phyloP scores from a whole-genome alignment of 768 basidiomycete genomes.

The Suillus decipiens region DNA sequence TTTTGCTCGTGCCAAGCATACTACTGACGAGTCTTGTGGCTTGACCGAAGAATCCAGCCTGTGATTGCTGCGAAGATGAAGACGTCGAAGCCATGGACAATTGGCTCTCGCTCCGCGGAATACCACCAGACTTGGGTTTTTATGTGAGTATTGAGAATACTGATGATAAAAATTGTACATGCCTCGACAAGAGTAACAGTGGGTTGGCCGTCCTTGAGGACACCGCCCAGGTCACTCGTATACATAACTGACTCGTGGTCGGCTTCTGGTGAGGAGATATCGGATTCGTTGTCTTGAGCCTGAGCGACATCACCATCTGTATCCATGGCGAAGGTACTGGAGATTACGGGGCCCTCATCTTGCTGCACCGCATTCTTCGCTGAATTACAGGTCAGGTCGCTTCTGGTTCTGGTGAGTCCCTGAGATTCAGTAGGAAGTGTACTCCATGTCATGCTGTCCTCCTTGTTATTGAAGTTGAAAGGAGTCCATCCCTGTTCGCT shows the following conservation, averaged over 20 bases:
- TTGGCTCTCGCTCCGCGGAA: constrained; percentile 53
- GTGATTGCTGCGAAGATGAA: constrained; percentile 39
- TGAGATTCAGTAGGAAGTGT: constrained; percentile 64
- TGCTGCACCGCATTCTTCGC: constrained; percentile 14
- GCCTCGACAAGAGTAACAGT: constrained; percentile 47
- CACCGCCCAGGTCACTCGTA: constrained; percentile 40
- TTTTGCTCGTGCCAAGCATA: constrained; percentile 70
- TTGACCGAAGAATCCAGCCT: constrained; percentile 66
- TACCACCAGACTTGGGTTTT: constrained; percentile 20
- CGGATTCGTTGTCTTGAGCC: constrained; percentile 14
- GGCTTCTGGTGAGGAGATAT: constrained; percentile 37
- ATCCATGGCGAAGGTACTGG: constrained; percentile 13
- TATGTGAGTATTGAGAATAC: constrained; percentile 4
- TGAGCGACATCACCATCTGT: constrained; percentile 18
- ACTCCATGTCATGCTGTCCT: constrained; percentile 80
- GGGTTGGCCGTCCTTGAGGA: constrained; percentile 38
- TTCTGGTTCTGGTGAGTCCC: constrained; percentile 26
- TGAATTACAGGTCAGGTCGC: constrained; percentile 14
- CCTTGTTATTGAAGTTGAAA: constrained; percentile 50
- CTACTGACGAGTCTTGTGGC: constrained; percentile 69
- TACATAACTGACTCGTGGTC: constrained; percentile 36
- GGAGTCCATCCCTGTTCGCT: constrained; percentile 60
- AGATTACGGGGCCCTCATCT: not conserved
- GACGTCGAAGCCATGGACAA: constrained; percentile 50
- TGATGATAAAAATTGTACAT: constrained; percentile 21